A percentile compares a stretch with the other conserved stretches of the same genome.
Evolutionary conservation across 352 stramenopile species (phyloP).

Genomic region (Peronospora destructor): DNA sequence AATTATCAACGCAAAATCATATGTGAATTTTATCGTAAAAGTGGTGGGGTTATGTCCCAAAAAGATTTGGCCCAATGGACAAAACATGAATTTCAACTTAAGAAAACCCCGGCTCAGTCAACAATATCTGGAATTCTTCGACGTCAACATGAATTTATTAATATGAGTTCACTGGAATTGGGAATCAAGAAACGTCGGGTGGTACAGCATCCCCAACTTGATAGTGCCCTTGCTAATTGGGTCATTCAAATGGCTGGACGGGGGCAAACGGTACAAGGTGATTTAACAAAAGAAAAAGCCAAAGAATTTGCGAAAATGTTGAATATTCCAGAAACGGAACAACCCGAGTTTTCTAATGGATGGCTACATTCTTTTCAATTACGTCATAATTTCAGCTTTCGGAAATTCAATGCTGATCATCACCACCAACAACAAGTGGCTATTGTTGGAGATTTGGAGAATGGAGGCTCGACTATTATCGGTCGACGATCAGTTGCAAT

Average conservation of each 20-base stretch:
- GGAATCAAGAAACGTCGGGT: slow-evolving; percentile 80
- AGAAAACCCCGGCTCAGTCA: slow-evolving; percentile 76
- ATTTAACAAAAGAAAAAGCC: slow-evolving; percentile 82
- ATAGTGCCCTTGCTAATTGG: slow-evolving; percentile 79
- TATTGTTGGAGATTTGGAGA: neutral
- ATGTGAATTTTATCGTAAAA: slow-evolving; percentile 80
- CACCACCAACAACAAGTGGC: slow-evolving; percentile 10
- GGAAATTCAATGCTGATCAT: slow-evolving; percentile 71
- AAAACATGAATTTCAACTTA: slow-evolving; percentile 79
- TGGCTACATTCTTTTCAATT: slow-evolving; percentile 77
- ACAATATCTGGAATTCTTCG: slow-evolving; percentile 80
- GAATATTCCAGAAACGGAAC: slow-evolving; percentile 61
- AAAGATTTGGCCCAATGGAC: slow-evolving; percentile 84
- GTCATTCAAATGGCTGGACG: slow-evolving; percentile 79
- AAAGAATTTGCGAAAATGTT: slow-evolving; percentile 82
- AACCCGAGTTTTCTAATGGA: slow-evolving; percentile 76
- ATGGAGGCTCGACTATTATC: neutral
- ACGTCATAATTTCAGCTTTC: slow-evolving; percentile 80
- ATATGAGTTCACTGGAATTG: slow-evolving; percentile 75
- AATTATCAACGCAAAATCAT: slow-evolving; percentile 83
- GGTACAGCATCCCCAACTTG: slow-evolving; percentile 70
- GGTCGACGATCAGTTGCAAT: neutral
- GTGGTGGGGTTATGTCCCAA: slow-evolving; percentile 73
- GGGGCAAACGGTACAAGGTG: slow-evolving; percentile 70
- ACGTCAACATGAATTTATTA: slow-evolving; percentile 78